A percentile compares a stretch with the other conserved stretches of the same genome.
These are phyloP conservation scores for Apiospora koreana DNA, from an alignment of 2,329 filamentous ascomycete species.

Conservation along the genomic window DNA sequence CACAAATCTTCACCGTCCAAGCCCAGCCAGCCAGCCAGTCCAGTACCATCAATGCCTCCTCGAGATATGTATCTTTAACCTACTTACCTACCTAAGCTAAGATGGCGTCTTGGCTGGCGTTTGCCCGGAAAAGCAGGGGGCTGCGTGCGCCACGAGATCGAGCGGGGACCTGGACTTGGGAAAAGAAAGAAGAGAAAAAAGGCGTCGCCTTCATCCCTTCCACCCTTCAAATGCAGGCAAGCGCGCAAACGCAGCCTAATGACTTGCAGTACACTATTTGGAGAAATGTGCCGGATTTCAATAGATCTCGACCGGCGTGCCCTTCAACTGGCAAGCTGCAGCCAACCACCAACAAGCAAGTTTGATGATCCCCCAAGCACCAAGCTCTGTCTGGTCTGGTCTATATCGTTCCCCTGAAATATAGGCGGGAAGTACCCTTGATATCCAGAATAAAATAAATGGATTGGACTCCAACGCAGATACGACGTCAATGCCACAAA, in stretches of 20 bases:
- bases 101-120: neutral
- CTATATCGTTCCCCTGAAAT: neutral
- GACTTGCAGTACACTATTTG: neutral
- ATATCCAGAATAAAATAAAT: neutral
- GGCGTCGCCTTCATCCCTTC: neutral
- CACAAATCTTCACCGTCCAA: neutral
- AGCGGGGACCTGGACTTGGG: no score
- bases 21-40: neutral
- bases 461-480: neutral
- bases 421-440: neutral
- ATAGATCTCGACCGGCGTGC: neutral
- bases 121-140: neutral
- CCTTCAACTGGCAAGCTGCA: neutral
- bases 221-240: neutral
- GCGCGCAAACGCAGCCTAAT: neutral
- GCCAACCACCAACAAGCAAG: neutral
- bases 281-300: slow-evolving; percentile 4
- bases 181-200: neutral
- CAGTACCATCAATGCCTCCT: neutral
- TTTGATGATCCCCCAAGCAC: neutral
- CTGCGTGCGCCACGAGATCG: neutral
- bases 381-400: neutral
- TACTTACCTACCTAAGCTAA: no score
- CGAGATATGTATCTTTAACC: no score
- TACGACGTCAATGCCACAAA: neutral